These are phyloP conservation scores for Cyberlindnera euphorbiae DNA, from an alignment of 805 yeast species.

Conservation along the genomic window DNA sequence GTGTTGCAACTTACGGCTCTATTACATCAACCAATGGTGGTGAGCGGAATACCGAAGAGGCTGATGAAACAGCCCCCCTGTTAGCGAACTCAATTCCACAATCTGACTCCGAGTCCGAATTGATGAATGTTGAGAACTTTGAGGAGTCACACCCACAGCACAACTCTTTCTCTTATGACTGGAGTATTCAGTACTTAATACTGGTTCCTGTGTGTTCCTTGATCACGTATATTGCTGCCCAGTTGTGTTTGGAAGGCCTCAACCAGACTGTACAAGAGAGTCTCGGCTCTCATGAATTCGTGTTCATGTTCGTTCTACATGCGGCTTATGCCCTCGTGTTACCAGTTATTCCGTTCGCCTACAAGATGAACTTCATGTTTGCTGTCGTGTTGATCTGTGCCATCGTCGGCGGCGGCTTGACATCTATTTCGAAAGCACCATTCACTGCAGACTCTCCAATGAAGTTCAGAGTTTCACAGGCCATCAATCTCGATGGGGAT, in stretches of 20 bases:
- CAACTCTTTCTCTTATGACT: conserved; percentile 59
- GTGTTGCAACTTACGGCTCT: conserved; percentile 8
- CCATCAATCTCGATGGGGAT: conserved; percentile 40
- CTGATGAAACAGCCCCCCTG: conserved; percentile 32
- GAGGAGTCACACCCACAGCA: conserved; percentile 20
- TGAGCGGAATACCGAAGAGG: conserved; percentile 6
- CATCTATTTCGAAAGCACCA: conserved; percentile 44
- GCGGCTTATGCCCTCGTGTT: conserved; percentile 35
- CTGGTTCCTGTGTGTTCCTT: conserved; percentile 62
- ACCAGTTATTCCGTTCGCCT: conserved; percentile 64
- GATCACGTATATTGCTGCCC: conserved; percentile 47
- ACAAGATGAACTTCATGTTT: conserved; percentile 55
- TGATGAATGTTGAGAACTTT: conserved; percentile 5
- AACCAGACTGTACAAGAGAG: conserved; percentile 73
- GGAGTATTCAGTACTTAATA: conserved; percentile 71
- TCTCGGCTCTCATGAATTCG: conserved; percentile 33
- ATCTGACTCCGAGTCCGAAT: conserved; percentile 14
- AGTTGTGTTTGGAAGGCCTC: conserved; percentile 55
- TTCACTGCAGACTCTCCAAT: conserved; percentile 60
- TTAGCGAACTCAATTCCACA: conserved; percentile 19
- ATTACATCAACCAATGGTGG: conserved; percentile 6
- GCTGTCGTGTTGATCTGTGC: conserved; percentile 36
- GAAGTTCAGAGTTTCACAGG: conserved; percentile 67
- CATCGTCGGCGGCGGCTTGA: conserved; percentile 34
- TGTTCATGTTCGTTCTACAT: conserved; percentile 32